Base-by-base conservation (phyloP, 2,329 filamentous ascomycete genomes). In the Exophiala spinifera region DNA sequence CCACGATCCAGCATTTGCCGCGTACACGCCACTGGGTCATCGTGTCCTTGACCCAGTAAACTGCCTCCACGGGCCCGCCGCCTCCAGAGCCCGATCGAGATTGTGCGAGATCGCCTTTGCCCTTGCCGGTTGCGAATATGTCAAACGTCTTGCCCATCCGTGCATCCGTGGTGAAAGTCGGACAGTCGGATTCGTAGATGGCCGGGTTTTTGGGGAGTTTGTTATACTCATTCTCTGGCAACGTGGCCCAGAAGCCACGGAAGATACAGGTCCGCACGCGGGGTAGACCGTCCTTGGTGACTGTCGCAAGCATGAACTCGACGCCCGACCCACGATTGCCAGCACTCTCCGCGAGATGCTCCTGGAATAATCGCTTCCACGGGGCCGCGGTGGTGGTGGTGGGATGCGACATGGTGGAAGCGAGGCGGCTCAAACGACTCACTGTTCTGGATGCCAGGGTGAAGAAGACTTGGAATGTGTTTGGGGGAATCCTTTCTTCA, bases 61-160 rank as follows among this genome's bases (percentile, higher is more conserved):
- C 82, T 5, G 85, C 89, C 72, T 96, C 92, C n/a, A 92, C 83
- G 2, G 80, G 78, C 1, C 84, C 84, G 36, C 89, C 84, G 33
- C 85, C 80, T 8, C 84, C 84, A 58, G 76, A 78, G 51, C 83
- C 75, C 51, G 61, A 62, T 71, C 76, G 61, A 64, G 73, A 66
- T 46, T 71, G 66, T 4, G 65, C 67, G 31, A 71, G 70, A 28
- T 72, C 68, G 5, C 77, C 77, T 48, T 77, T 72, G 6, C 74
- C 77, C 20, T 71, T 68, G 10, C 74, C 75, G 4, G 73, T 77
- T 4, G 72, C 74, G 58, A 85, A 82, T 3, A 97, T 71, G 70
- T 96, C 86, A 2, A 77, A 75, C 0, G 87, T 77, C 76, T 97
- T 97, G 56, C 85, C 80, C 89, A 95, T 96, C 43, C 92, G 83